These are phyloP conservation scores for Eremothecium cymbalariae DNA, from an alignment of 1,139 yeast genomes.

Conservation along the genomic window DNA sequence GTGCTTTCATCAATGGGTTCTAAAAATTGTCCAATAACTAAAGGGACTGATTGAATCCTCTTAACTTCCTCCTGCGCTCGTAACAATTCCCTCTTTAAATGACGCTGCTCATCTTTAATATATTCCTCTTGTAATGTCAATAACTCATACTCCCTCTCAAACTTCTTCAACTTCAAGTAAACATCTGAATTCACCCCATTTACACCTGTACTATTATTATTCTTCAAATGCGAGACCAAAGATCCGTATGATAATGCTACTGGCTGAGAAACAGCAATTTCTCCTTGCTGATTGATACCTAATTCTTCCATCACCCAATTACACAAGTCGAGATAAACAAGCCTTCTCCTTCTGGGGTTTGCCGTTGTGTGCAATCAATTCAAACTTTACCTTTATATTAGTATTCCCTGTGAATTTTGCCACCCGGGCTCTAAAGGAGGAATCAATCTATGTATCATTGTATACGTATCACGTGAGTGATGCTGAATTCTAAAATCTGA, in stretches of 20 bases:
- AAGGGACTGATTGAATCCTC: slow-evolving; percentile 92
- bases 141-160: slow-evolving; percentile 83
- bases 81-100: slow-evolving; percentile 83
- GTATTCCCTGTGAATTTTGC: too few relatives aligned
- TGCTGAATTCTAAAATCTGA: too few relatives aligned
- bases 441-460: too few relatives aligned
- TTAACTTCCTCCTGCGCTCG: slow-evolving; percentile 98
- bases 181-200: slow-evolving; percentile 47
- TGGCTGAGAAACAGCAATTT: slow-evolving; percentile 18
- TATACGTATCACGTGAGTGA: too few relatives aligned
- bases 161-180: slow-evolving; percentile 72
- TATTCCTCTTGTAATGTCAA: slow-evolving; percentile 86
- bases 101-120: slow-evolving; percentile 96
- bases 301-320: slow-evolving; percentile 63
- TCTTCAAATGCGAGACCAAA: slow-evolving; percentile 22
- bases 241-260: slow-evolving; percentile 25
- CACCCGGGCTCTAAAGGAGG: too few relatives aligned
- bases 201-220: slow-evolving; percentile 13
- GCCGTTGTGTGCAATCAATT: too few relatives aligned
- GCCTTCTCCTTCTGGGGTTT: too few relatives aligned
- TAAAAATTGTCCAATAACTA: slow-evolving; percentile 94
- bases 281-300: slow-evolving; percentile 38
- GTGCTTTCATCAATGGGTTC: slow-evolving; percentile 97
- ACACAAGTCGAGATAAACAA: too few relatives aligned
- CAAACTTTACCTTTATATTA: too few relatives aligned